A percentile compares a stretch with the other conserved stretches of the same genome.
Conservation (phyloP, 2,329 filamentous ascomycete genomes). For the Gnomoniopsis smithogilvyi region DNA sequence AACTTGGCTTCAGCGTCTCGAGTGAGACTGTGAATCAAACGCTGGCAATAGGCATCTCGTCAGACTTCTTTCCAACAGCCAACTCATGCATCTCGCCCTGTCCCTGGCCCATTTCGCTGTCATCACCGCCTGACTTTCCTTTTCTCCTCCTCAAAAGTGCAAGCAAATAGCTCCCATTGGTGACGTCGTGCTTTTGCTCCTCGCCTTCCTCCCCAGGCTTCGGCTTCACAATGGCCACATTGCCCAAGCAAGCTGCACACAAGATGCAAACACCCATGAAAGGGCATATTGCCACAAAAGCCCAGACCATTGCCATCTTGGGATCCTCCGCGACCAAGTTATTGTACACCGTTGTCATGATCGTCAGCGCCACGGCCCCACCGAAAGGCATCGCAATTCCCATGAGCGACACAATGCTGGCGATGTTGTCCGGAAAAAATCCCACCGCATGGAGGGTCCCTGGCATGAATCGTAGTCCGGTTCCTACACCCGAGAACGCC, state of each 20-base stretch:
- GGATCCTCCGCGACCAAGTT: slow-evolving; percentile 35
- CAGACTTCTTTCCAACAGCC: neutral
- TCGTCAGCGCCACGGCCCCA: slow-evolving; percentile 60
- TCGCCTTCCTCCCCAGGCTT: slow-evolving; percentile 5
- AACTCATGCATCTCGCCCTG: neutral
- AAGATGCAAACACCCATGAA: slow-evolving; percentile 43
- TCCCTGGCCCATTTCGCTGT: neutral
- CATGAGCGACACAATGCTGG: slow-evolving; percentile 57
- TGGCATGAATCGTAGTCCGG: slow-evolving; percentile 54
- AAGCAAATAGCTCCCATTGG: slow-evolving; percentile 6
- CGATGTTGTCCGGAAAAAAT: slow-evolving; percentile 55
- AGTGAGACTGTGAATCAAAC: neutral
- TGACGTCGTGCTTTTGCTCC: slow-evolving; percentile 6
- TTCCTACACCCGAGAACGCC: slow-evolving; percentile 59
- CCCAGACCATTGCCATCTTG: slow-evolving; percentile 55
- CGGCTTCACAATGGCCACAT: slow-evolving; percentile 28
- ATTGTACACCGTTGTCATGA: slow-evolving; percentile 69
- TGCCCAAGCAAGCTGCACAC: slow-evolving; percentile 27
- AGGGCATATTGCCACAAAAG: slow-evolving; percentile 59
- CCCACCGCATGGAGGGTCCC: slow-evolving; percentile 58
- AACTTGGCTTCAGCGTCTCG: too few species aligned
- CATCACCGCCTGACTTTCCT: neutral
- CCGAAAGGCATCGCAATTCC: slow-evolving; percentile 60
- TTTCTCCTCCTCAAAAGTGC: neutral
- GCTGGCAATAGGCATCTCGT: neutral